phyloP scores from a whole-genome alignment of 768 basidiomycete species.

The Pleurotus djamor region DNA sequence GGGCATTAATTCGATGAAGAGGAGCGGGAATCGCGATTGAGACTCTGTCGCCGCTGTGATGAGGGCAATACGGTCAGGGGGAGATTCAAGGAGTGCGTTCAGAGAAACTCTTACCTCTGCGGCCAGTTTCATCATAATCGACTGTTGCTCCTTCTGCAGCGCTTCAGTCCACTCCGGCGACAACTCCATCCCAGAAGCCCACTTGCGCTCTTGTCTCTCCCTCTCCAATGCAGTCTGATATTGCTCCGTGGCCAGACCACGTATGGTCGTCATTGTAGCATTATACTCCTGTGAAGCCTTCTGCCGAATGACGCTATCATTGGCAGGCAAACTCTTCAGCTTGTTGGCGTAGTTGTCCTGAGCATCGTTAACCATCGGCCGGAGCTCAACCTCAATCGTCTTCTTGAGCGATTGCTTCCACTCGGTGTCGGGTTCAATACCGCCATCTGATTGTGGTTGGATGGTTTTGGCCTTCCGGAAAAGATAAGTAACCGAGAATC shows the following conservation, averaged over 20 bases:
- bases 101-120: neutral
- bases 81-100: neutral
- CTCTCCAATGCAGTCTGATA: constrained; percentile 4
- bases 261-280: constrained; percentile 2
- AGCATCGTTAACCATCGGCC: constrained; percentile 4
- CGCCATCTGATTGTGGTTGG: neutral
- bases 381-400: constrained; percentile 4
- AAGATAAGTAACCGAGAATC: neutral
- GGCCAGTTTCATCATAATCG: constrained; percentile 1
- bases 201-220: constrained; percentile 3
- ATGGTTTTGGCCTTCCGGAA: neutral
- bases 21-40: constrained; percentile 6
- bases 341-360: neutral
- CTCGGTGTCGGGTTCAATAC: constrained; percentile 1
- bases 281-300: constrained; percentile 2
- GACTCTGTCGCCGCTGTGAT: constrained; percentile 1
- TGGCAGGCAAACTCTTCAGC: neutral
- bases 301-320: neutral
- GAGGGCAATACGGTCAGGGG: neutral
- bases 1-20: constrained; percentile 2
- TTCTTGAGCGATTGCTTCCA: constrained; percentile 8
- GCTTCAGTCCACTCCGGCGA: constrained; percentile 6
- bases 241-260: constrained; percentile 3
- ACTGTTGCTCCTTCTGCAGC: constrained; percentile 3
- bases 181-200: constrained; percentile 2